These are phyloP conservation scores for Phytophthora quininea DNA, from an alignment of 352 stramenopile species.

Conservation along the genomic window DNA sequence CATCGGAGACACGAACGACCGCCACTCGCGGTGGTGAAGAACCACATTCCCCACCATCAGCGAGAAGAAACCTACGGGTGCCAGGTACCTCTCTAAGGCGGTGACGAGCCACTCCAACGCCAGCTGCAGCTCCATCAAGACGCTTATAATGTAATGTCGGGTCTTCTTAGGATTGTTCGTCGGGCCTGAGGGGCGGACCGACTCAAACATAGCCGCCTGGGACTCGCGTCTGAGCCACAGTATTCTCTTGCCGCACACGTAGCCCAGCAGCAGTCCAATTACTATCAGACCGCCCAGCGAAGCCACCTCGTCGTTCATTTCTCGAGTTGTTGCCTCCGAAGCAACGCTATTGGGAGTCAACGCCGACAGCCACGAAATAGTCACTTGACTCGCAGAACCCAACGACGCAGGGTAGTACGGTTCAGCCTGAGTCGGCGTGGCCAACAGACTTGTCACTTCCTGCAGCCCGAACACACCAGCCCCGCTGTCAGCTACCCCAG, in stretches of 20 bases:
- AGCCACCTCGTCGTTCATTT: conserved; percentile 8
- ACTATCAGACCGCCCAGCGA: conserved; percentile 17
- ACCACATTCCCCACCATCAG: conserved; percentile 45
- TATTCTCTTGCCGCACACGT: conserved; percentile 21
- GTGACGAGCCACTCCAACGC: conserved; percentile 54
- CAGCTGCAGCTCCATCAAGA: conserved; percentile 54
- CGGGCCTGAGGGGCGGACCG: conserved; percentile 3
- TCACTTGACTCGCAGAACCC: conserved; percentile 13
- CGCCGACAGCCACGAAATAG: conserved; percentile 11
- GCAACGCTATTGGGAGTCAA: conserved; percentile 19
- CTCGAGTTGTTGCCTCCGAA: conserved; percentile 1
- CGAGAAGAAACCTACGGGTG: conserved; percentile 44
- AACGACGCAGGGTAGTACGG: conserved; percentile 37
- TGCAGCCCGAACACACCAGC: conserved; percentile 40
- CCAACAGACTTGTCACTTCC: conserved; percentile 34
- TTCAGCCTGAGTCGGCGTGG: conserved; percentile 1
- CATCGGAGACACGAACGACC: conserved; percentile 38
- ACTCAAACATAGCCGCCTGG: conserved; percentile 30
- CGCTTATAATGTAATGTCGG: conserved; percentile 44
- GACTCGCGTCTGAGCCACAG: conserved; percentile 26
- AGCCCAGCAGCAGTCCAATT: conserved; percentile 14
- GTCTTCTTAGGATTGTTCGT: conserved; percentile 29
- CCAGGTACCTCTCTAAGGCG: conserved; percentile 37
- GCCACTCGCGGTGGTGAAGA: conserved; percentile 50
- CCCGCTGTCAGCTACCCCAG: conserved; percentile 15